Conservation (phyloP, 495 filamentous ascomycete genomes). For the Daldinia grandis region DNA sequence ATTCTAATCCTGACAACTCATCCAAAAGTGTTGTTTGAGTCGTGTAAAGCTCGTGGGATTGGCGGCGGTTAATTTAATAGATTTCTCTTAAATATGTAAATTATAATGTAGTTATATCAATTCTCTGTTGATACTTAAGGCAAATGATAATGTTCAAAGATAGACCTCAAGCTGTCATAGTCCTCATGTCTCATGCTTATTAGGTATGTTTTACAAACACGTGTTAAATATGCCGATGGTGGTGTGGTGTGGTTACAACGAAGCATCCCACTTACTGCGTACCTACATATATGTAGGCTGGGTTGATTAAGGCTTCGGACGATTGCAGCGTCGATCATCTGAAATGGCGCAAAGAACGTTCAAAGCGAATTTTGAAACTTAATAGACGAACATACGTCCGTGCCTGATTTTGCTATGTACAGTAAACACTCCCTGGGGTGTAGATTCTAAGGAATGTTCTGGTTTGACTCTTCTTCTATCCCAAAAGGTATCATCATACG, state of each 20-base stretch:
- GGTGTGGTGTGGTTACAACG: constrained; percentile 11
- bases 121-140: too few relatives aligned
- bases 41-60: too few relatives aligned
- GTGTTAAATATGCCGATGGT: neutral
- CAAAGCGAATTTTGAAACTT: neutral
- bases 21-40: too few relatives aligned
- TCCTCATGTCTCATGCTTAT: neutral
- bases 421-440: constrained; percentile 18
- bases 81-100: too few relatives aligned
- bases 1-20: too few relatives aligned
- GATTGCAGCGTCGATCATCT: constrained; percentile 5
- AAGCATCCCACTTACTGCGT: neutral
- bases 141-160: too few relatives aligned
- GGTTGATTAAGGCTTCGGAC: neutral
- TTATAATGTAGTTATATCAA: too few relatives aligned
- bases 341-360: neutral
- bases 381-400: constrained; percentile 1
- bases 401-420: constrained; percentile 13
- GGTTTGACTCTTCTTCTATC: constrained; percentile 13
- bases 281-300: neutral
- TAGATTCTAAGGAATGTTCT: constrained; percentile 23
- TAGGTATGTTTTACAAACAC: neutral
- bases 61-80: too few relatives aligned
- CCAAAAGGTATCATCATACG: constrained; percentile 8
- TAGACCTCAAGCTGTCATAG: too few relatives aligned